Evolutionary conservation across 2,329 filamentous ascomycete genomes (phyloP).

Genomic region (Nakataea oryzae): DNA sequence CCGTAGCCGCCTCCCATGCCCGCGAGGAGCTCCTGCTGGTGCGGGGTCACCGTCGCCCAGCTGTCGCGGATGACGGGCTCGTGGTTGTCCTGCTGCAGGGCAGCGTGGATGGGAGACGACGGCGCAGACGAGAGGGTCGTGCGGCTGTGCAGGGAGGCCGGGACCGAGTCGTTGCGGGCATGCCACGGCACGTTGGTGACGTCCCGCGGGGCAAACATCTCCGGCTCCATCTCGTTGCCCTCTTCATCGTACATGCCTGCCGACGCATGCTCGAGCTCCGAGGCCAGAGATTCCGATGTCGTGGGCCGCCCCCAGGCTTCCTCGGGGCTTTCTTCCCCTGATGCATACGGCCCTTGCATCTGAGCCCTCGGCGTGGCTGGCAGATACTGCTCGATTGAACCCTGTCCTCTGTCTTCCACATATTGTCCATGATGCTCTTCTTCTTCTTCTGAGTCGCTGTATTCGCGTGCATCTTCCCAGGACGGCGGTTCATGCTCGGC

Average conservation of each 20-base stretch:
- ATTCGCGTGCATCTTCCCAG: conserved; percentile 6
- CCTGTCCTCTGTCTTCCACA: not conserved
- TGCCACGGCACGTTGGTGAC: conserved; percentile 22
- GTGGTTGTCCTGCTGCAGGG: conserved; percentile 14
- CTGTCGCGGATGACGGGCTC: conserved; percentile 22
- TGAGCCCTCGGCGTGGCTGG: not conserved
- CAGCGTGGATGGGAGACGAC: conserved; percentile 18
- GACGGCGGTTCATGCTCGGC: not conserved
- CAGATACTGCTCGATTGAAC: not conserved
- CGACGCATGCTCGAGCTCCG: not conserved
- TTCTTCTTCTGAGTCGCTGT: not conserved
- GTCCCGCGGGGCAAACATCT: conserved; percentile 15
- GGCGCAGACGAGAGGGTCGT: conserved; percentile 22
- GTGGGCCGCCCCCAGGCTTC: conserved; percentile 2
- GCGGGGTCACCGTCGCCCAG: conserved; percentile 13
- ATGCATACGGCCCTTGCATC: not conserved
- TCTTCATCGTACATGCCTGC: conserved; percentile 9
- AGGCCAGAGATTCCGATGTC: not conserved
- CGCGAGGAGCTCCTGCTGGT: not conserved
- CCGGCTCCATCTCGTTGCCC: conserved; percentile 8
- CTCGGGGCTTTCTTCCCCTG: conserved; percentile 9
- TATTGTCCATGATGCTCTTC: not conserved
- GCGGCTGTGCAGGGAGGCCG: conserved; percentile 22
- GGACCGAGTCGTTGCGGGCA: conserved; percentile 18
- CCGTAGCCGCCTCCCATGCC: not conserved